A percentile compares a stretch with the other conserved stretches of the same genome.
phyloP scores from a whole-genome alignment of 441 rosid genomes.

The Croton setiger region DNA sequence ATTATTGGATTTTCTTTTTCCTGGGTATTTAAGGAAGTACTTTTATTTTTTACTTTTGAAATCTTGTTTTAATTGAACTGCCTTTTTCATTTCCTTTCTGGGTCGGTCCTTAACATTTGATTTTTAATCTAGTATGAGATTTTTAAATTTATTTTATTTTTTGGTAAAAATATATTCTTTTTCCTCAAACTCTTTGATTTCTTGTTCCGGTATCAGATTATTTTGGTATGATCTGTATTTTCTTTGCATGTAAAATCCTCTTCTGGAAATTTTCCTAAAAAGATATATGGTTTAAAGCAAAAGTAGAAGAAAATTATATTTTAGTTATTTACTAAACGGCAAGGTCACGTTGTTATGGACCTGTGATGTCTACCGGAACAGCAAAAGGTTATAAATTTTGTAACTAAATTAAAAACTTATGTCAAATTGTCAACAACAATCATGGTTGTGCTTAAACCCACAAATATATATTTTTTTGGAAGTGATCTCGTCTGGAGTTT shows the following conservation, averaged over 20 bases:
- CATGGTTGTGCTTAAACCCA: no score
- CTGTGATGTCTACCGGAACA: slow-evolving; percentile 1
- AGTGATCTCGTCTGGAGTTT: no score
- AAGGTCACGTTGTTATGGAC: not conserved
- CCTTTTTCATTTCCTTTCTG: not conserved
- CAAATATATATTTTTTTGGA: no score
- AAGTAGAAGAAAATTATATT: not conserved
- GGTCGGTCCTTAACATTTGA: not conserved
- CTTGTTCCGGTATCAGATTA: not conserved
- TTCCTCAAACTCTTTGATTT: not conserved
- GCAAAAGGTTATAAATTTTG: not conserved
- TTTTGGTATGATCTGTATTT: slow-evolving; percentile 8
- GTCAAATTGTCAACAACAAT: not conserved
- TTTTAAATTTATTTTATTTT: no score
- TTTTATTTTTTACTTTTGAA: not conserved
- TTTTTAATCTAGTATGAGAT: not conserved
- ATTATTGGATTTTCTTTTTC: not conserved
- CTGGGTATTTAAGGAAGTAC: not conserved
- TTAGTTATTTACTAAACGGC: not conserved
- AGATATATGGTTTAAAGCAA: not conserved
- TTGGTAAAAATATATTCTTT: not conserved
- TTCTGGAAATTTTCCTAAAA: not conserved
- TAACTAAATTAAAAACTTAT: not conserved
- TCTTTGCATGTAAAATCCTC: not conserved
- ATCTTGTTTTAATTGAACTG: not conserved